Conservation (phyloP, 2,329 filamentous ascomycete species). For the Curvularia sp. region DNA sequence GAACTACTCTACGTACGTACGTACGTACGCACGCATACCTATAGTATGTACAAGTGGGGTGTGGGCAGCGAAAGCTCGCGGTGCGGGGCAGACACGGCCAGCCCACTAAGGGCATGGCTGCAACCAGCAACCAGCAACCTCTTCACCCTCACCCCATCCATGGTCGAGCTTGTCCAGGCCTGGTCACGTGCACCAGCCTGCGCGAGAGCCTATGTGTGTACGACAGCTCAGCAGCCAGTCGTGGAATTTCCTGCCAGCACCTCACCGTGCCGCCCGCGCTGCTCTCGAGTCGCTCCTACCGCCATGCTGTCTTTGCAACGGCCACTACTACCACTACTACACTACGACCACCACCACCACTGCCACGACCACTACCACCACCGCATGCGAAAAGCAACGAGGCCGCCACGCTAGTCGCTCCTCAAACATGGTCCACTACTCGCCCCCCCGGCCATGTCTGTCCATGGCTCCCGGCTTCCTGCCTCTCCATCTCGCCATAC, state of each 20-base stretch:
- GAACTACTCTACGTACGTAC: neutral
- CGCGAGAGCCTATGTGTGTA: neutral
- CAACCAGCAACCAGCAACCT: neutral
- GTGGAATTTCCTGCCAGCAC: neutral
- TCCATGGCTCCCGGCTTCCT: constrained; percentile 19
- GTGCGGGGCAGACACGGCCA: neutral
- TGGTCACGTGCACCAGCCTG: neutral
- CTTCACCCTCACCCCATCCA: neutral
- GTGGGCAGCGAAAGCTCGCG: neutral
- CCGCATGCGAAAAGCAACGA: constrained; percentile 14
- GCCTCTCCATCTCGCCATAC: constrained; percentile 31
- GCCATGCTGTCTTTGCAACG: constrained; percentile 18
- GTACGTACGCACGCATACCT: neutral
- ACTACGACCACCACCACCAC: constrained; percentile 19
- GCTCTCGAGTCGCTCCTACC: constrained; percentile 11
- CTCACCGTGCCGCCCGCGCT: neutral
- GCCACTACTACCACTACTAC: constrained; percentile 19
- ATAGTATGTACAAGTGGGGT: neutral
- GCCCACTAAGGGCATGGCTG: neutral
- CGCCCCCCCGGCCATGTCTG: constrained; percentile 5
- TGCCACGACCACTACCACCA: constrained; percentile 20
- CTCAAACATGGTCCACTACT: constrained; percentile 12
- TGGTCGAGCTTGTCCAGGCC: neutral
- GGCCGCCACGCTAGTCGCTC: constrained; percentile 13
- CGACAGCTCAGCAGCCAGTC: neutral